A percentile compares a stretch with the other conserved stretches of the same genome.
These are phyloP conservation scores for Closterium sp. DNA, from an alignment of 139 green algal species.

Conservation along the genomic window DNA sequence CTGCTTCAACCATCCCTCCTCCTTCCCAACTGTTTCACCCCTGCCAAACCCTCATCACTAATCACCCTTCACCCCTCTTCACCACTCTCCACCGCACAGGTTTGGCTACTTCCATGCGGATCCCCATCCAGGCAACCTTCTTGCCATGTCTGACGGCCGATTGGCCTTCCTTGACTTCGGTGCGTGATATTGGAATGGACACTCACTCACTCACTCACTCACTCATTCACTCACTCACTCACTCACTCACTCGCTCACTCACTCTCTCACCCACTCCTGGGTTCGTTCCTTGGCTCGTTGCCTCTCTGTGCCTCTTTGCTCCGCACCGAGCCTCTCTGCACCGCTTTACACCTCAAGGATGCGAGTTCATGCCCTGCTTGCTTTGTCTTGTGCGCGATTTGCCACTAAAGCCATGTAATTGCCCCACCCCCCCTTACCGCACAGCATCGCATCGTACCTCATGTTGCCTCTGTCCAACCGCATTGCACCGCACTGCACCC, in stretches of 20 bases:
- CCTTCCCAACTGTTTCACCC: no score
- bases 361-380: no score
- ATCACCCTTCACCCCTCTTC: neutral
- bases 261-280: no score
- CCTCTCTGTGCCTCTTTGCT: neutral
- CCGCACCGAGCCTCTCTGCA: neutral
- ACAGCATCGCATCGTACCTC: no score
- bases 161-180: conserved; percentile 26
- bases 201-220: conserved; percentile 17
- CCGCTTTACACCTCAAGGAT: no score
- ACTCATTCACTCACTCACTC: conserved; percentile 63
- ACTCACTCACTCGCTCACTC: no score
- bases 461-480: no score
- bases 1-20: no score
- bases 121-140: conserved; percentile 43
- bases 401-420: conserved; percentile 68
- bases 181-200: no score
- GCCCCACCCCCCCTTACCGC: no score
- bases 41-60: neutral
- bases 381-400: conserved; percentile 68
- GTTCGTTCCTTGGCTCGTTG: no score
- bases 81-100: neutral
- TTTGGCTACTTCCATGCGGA: conserved; percentile 32
- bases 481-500: no score
- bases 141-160: conserved; percentile 11